phyloP scores from a whole-genome alignment of 176 grass and related monocot species.

The Microstegium vimineum region DNA sequence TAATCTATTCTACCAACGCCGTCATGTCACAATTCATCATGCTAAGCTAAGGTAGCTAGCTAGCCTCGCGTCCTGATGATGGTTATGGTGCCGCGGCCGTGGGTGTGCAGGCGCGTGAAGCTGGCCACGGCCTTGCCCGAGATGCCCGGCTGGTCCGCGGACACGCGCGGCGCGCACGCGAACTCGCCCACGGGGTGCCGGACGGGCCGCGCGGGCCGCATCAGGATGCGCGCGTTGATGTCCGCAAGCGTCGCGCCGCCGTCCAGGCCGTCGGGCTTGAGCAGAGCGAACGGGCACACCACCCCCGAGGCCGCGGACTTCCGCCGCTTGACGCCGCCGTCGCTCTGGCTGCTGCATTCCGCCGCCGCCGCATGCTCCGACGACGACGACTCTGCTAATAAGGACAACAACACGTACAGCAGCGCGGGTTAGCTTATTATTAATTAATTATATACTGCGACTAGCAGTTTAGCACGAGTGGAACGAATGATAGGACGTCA shows the following conservation, averaged over 20 bases:
- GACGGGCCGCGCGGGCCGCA: slow-evolving; percentile 67
- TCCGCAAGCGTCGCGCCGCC: slow-evolving; percentile 86
- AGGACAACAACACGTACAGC: background rate
- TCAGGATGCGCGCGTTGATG: slow-evolving; percentile 82
- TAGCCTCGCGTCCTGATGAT: slow-evolving; percentile 89
- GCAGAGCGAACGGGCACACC: slow-evolving; percentile 73
- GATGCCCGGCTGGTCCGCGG: slow-evolving; percentile 55
- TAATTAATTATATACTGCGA: no score
- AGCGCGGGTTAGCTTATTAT: background rate
- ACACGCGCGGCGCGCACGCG: slow-evolving; percentile 58
- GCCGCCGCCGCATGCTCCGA: background rate
- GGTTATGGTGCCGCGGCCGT: slow-evolving; percentile 83
- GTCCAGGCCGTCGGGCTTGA: slow-evolving; percentile 83
- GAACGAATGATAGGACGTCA: background rate
- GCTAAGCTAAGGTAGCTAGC: background rate
- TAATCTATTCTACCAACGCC: no score
- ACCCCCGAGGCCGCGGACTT: background rate
- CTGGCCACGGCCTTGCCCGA: slow-evolving; percentile 82
- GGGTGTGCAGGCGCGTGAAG: slow-evolving; percentile 73
- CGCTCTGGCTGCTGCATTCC: slow-evolving; percentile 29
- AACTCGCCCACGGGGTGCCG: slow-evolving; percentile 94
- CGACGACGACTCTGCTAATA: no score
- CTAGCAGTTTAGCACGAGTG: background rate
- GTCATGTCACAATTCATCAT: no score
- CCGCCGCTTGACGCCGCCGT: slow-evolving; percentile 26